Evolutionary conservation across 2,329 filamentous ascomycete species (phyloP), one percentile per base, ranked within the genome.

Genomic region (Ramichloridium luteum): DNA sequence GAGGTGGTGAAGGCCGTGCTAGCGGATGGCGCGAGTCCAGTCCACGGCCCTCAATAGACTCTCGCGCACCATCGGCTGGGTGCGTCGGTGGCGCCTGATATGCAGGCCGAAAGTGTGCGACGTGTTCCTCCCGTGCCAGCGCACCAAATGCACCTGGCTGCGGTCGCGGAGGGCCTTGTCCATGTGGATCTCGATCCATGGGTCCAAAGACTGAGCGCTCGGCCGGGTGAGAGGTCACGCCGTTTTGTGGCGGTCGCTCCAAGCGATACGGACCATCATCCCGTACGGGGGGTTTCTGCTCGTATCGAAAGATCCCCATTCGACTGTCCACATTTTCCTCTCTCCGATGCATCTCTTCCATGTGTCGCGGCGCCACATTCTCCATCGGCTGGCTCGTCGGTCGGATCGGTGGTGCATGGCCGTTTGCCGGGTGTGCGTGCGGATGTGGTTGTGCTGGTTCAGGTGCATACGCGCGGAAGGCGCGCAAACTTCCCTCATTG

Each of bases 361-460:
- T 34, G 8, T 32, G 34, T 16, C 38, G 45, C 10, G 35, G 35
- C 10, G 34, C 31, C 9, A 36, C 32, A 4, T 34, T 39, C 25
- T 53, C 46, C 12, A 42, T 35, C n/a, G 54, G 54, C 37, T 57
- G 53, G 36, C 54, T 55, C 27, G 39, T 57, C 3, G 54, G 54
- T 18, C 54, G 45, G 11, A 41, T 43, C 10, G 43, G 39, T 9
- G 37, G 32, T 6, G 34, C 41, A 17, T 42, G 32, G 13, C 45
- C 48, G 28, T 48, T 48, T 18, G 38, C 11, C 18, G 38, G 34
- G 27, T 42, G 38, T 12, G 40, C 23, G 13, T 40, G 39, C 33
- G 51, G 47, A 25, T 39, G 42, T 20, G 33, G 31, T 10, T 53
- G 48, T 25, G 41, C 38, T 14, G 50, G 47, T 31, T 51, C 50